Percentiles rank a stretch among this genome's conserved stretches.
Conservation (phyloP, 371 early-diverging fungal species). For the Actinomucor elegans region DNA sequence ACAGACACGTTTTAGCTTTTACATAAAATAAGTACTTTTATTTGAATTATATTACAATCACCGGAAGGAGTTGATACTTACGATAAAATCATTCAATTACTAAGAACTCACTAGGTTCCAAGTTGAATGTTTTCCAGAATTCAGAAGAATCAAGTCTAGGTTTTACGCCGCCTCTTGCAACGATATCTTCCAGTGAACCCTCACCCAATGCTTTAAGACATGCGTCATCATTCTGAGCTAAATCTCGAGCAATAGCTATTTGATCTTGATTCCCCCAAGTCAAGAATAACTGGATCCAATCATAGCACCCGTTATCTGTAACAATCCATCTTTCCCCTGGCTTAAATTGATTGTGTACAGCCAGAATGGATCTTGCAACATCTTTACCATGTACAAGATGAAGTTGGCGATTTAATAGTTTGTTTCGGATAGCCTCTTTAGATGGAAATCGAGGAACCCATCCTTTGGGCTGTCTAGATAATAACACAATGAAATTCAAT, state of each 20-base stretch:
- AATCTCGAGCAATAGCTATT: conserved; percentile 20
- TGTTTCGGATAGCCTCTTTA: conserved; percentile 29
- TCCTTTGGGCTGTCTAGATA: conserved; percentile 39
- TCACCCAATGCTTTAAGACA: conserved; percentile 25
- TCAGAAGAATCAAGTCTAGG: conserved; percentile 43
- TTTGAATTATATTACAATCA: background rate
- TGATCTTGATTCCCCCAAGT: conserved; percentile 42
- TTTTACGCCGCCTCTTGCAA: conserved; percentile 24
- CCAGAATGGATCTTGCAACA: conserved; percentile 42
- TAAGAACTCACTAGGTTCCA: conserved; percentile 37
- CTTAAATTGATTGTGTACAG: conserved; percentile 29
- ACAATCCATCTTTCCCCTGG: conserved; percentile 43
- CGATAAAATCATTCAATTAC: conserved; percentile 18
- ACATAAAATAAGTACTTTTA: background rate
- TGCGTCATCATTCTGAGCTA: conserved; percentile 22
- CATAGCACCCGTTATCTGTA: conserved; percentile 41
- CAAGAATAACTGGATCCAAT: conserved; percentile 42
- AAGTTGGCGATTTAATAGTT: conserved; percentile 37
- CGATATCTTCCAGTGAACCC: conserved; percentile 32
- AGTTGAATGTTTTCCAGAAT: conserved; percentile 42
- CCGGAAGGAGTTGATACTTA: too few relatives aligned
- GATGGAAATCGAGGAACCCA: conserved; percentile 45
- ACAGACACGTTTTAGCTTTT: too few relatives aligned
- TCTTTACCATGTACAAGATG: conserved; percentile 51
- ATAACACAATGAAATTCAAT: too few relatives aligned